A percentile compares a stretch with the other conserved stretches of the same genome.
phyloP scores from a whole-genome alignment of 257 asterid species.

The Leptodermis oblonga region DNA sequence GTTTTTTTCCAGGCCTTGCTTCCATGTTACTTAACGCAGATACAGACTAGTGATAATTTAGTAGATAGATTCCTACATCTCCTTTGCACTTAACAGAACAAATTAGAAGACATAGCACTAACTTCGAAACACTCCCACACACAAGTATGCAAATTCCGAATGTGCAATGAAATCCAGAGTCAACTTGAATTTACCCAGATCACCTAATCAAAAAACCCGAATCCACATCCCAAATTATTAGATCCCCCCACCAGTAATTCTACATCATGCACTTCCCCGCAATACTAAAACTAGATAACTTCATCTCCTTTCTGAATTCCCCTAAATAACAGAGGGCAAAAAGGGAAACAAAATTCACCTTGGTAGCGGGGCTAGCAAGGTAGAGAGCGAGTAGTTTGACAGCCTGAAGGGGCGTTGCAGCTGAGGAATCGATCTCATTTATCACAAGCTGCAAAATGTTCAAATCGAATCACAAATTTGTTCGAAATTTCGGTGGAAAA shows the following conservation, averaged over 20 bases:
- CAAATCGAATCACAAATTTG: not conserved
- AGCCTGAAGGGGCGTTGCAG: slow-evolving; percentile 97
- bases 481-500: not conserved
- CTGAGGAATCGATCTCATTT: slow-evolving; percentile 84
- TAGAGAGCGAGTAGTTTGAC: slow-evolving; percentile 84
- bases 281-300: not conserved
- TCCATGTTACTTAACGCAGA: not conserved
- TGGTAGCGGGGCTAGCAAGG: slow-evolving; percentile 61
- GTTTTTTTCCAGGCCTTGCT: not conserved
- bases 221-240: slow-evolving; percentile 3
- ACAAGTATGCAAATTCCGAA: not conserved
- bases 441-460: slow-evolving; percentile 63
- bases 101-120: not conserved
- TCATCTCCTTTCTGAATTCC: not conserved
- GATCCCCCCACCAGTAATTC: not conserved
- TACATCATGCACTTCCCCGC: not conserved
- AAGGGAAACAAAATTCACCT: slow-evolving; percentile 35
- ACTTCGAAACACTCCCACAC: not conserved
- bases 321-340: not conserved
- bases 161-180: not conserved
- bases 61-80: not conserved
- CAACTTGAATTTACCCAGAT: not conserved
- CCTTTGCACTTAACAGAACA: not conserved
- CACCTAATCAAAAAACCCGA: not conserved
- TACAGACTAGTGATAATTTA: not conserved